Base-by-base conservation (phyloP, 108 stramenopile species). In the Nitzschia sp. region DNA sequence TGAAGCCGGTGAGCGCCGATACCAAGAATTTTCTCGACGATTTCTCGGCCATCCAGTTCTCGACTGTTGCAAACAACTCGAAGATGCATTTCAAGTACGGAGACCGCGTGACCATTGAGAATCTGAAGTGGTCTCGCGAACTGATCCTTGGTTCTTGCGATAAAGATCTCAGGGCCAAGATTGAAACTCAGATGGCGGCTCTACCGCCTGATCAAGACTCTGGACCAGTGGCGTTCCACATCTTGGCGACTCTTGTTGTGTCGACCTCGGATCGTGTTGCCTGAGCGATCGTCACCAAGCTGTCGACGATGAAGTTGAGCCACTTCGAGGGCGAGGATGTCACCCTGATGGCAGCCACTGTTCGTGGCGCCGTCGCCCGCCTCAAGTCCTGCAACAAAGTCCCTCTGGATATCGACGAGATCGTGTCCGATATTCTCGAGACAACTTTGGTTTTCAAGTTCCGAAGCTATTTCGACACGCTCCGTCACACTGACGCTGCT, bases 241-340 rank as follows among this genome's bases (percentile, higher is more conserved):
- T 53, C 19, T 5, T 53, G 51, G 21, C 51, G 5, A 53, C 15
- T 19, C n/a, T 18, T 6, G 21, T 53, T 19, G 51, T 53, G 15
- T 53, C 51, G 19, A 53, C 51, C 51, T 19, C n/a, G 13, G 51
- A 18, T 19, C 8, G 51, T 5, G 51, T 53, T 6, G 15, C 51
- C 51, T 19, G 51, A 5, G 8, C 51, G n/a, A 54, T 54, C 53
- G 23, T 23, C n/a, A 54, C 53, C 53, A 54, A 54, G 53, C 53
- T 54, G 5, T 23, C 18, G 15, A 23, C 53, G 6, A 18, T 18
- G 18, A 18, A 19, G 6, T 19, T 24, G 6, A 6, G n/a, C n/a
- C 53, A 54, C n/a, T 53, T 53, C 21, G n/a, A 11, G 13, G 51
- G 51, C 21, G 51, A 53, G 21, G 51, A 53, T 19, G 51, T 53